Base-by-base conservation (phyloP, 2,329 filamentous ascomycete species). In the Lecanicillium sp. region DNA sequence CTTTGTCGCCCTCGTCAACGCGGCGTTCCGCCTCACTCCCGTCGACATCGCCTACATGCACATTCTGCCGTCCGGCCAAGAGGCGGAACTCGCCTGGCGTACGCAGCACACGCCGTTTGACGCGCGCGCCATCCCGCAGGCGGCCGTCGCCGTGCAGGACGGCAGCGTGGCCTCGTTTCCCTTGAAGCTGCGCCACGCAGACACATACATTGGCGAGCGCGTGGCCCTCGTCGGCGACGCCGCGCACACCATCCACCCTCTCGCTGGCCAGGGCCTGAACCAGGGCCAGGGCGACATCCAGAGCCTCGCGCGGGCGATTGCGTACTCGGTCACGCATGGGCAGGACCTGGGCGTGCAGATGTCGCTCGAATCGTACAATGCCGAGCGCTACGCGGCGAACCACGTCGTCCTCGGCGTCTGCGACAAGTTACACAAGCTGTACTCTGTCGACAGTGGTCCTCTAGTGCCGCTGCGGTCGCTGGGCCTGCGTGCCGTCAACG, bases 221-320 rank as follows among this genome's bases (percentile, higher is more conserved):
- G 74, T 96, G 8, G 93, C 90, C 1, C 78, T 98, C 1, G 81
- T 98, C 29, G 93, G 93, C 52, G 93, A 98, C 56, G 93, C 93
- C 1, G 93, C 93, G 7, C 93, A 98, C 64, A 95, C 90, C 1
- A 83, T 95, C 55, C 93, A 98, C 64, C 93, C 93, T 0, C 82
- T 98, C 4, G 93, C 89, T 1, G 93, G 93, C 1, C 93, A 97
- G 66, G 93, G 93, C 1, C 74, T 98, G 12, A 98, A 98, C 62
- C 86, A 94, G 58, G 93, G 93, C 2, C 84, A 97, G 54, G 90
- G 82, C 15, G 93, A 98, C 62, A 86, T 93, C 1, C 83, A 88
- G 58, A 85, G 86, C 45, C 78, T 98, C 0, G 81, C 83, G 6
- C 77, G 75, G 53, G 83, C 83, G 1, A 86, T 98, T 43, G 81